These are phyloP conservation scores for Rugosomyces carneus DNA, from an alignment of 1,284 basidiomycete genomes.

Conservation along the genomic window DNA sequence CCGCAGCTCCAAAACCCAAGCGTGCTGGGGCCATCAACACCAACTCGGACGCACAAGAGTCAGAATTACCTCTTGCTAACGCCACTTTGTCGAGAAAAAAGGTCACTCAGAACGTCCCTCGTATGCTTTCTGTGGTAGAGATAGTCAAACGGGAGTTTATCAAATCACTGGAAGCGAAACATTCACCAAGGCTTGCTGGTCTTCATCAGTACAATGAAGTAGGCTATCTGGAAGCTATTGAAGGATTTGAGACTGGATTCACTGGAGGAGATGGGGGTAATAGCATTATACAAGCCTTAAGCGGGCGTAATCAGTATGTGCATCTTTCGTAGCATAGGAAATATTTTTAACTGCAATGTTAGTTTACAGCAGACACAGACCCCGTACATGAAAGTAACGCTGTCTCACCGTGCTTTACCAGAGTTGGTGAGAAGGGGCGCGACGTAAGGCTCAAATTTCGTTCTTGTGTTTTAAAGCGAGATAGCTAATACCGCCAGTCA, in stretches of 20 bases:
- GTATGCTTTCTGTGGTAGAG: slow-evolving; percentile 73
- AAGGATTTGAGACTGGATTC: slow-evolving; percentile 14
- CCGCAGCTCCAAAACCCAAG: slow-evolving; percentile 21
- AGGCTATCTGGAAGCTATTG: slow-evolving; percentile 47
- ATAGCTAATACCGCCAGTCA: slow-evolving; percentile 3
- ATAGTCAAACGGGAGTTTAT: slow-evolving; percentile 80
- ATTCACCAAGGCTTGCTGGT: slow-evolving; percentile 37
- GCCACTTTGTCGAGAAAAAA: slow-evolving; percentile 8
- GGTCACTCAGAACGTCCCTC: slow-evolving; percentile 46
- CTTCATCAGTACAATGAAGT: slow-evolving; percentile 81
- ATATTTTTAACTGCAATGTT: no score
- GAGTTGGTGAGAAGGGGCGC: slow-evolving; percentile 34
- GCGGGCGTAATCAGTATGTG: slow-evolving; percentile 56
- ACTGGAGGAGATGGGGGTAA: slow-evolving; percentile 24
- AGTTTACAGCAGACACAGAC: slow-evolving; percentile 61
- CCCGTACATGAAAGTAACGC: slow-evolving; percentile 72
- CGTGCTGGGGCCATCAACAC: background rate
- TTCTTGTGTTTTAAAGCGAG: background rate
- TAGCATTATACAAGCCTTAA: slow-evolving; percentile 35
- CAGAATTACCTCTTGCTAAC: background rate
- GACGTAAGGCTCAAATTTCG: slow-evolving; percentile 40
- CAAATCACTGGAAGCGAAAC: slow-evolving; percentile 37
- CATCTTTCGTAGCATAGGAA: no score
- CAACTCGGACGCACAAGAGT: background rate
- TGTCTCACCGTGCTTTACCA: slow-evolving; percentile 47